Evolutionary conservation across 768 basidiomycete genomes (phyloP).

Genomic region (Tricholoma saponaceum): DNA sequence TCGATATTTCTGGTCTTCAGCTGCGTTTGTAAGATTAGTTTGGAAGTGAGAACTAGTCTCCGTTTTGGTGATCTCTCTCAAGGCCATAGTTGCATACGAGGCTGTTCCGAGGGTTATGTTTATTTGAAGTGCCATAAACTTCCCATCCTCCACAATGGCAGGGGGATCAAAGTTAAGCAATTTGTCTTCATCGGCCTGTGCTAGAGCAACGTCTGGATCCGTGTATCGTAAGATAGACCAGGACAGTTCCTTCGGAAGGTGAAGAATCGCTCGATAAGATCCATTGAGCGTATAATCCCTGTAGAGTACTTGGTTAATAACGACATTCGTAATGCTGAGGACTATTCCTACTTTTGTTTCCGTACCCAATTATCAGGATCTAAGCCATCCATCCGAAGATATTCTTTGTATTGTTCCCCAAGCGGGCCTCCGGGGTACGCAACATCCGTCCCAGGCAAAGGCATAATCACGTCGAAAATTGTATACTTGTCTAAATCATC

Average conservation of each 20-base stretch:
- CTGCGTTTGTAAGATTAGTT: conserved; percentile 66
- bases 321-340: neutral
- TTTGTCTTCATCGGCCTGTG: conserved; percentile 94
- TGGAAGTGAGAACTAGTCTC: conserved; percentile 94
- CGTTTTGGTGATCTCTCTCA: conserved; percentile 92
- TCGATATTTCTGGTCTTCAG: conserved; percentile 81
- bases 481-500: conserved; percentile 78
- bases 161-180: conserved; percentile 80
- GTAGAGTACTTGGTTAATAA: too few species aligned
- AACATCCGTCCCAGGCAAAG: conserved; percentile 93
- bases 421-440: conserved; percentile 85
- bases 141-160: conserved; percentile 61
- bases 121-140: conserved; percentile 86
- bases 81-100: conserved; percentile 97
- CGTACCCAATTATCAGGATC: conserved; percentile 87
- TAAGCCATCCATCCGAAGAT: conserved; percentile 79
- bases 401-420: conserved; percentile 83
- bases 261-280: conserved; percentile 90
- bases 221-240: conserved; percentile 88
- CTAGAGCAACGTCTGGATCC: conserved; percentile 87
- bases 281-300: conserved; percentile 93
- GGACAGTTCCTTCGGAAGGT: conserved; percentile 74
- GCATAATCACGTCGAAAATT: conserved; percentile 95
- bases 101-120: conserved; percentile 83
- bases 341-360: conserved; percentile 71